These are phyloP conservation scores for Hypomyces rosellus DNA, from an alignment of 2,329 filamentous ascomycete genomes.

Conservation along the genomic window DNA sequence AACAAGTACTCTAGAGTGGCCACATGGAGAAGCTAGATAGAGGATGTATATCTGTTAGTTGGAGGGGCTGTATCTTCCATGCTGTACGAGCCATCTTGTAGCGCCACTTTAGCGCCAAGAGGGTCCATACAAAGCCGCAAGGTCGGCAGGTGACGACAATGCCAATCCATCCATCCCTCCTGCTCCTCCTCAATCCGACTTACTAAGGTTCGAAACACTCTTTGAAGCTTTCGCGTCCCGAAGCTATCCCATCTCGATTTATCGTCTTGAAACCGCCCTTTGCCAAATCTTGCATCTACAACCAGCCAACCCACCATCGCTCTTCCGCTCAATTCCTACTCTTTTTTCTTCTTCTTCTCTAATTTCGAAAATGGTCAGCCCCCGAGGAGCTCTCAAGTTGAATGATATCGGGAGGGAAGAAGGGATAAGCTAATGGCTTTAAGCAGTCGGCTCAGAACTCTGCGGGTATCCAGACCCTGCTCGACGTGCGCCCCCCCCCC, in stretches of 20 bases:
- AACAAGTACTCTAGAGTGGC: too few relatives aligned
- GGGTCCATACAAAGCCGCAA: not conserved
- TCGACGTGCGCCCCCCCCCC: conserved; percentile 65
- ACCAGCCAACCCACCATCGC: not conserved
- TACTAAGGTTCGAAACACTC: too few relatives aligned
- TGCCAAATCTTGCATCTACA: not conserved
- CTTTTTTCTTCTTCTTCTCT: not conserved
- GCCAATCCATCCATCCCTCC: not conserved
- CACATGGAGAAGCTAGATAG: too few relatives aligned
- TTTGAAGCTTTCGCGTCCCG: too few relatives aligned
- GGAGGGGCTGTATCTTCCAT: not conserved
- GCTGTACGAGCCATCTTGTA: not conserved
- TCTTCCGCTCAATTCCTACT: not conserved
- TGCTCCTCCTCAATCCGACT: not conserved
- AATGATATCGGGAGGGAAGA: not conserved
- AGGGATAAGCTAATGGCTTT: not conserved
- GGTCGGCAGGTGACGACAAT: conserved; percentile 11
- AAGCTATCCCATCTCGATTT: not conserved
- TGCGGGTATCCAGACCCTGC: conserved; percentile 93
- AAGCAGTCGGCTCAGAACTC: conserved; percentile 93
- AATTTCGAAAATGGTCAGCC: conserved; percentile 1
- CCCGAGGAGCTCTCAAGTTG: not conserved
- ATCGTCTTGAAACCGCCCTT: not conserved
- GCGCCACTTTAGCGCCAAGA: not conserved
- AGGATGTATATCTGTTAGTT: not conserved